Evolutionary conservation across 257 asterid genomes (phyloP), one percentile per base, ranked within the genome.

Genomic region (Ocimum tenuiflorum): DNA sequence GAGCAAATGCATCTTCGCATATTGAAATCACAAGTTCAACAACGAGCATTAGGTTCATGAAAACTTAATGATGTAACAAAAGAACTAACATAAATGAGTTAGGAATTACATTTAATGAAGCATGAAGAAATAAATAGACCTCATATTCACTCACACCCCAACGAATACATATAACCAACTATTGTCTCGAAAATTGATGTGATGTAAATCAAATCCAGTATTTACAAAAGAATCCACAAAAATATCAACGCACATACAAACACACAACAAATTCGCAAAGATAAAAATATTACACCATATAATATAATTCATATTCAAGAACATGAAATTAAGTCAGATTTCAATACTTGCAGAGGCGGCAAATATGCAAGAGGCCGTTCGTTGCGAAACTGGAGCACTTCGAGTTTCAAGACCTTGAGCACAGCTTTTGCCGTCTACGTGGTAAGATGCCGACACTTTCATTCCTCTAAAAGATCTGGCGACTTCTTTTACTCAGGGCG

Each of bases 401-500:
- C 96, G 6, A 89, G 76, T 81, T 77, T 86, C 60, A 89, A 68
- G 7, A 76, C 85, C 53, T 89, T 91, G 50, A 89, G 76, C 12
- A 59, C 54, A 35, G 6, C 78, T 46, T 80, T 88, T 12, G 63
- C 67, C 3, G n/a, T n/a, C n/a, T n/a, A 89, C 87, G 63, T 95
- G 70, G 65, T 95, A 70, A 51, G 85, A 87, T 50, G 86, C 95
- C 42, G 87, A 77, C 10, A 78, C 72, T 39, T 76, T 86, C 78
- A 89, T 69, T 17, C 61, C 60, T 60, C 23, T 14, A 43, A 83
- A 80, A 2, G 80, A 45, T 17, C 66, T 51, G 7, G 51, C 11
- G n/a, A 89, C 80, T 56, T 85, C 89, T 7, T 70, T 59, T 18
- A 85, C 80, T 95, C 96, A 89, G 1, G 94, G 94, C 3, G 82